Percentiles rank a stretch among this genome's conserved stretches.
phyloP scores from a whole-genome alignment of 305 asterid species.

The Rubia peregrina region DNA sequence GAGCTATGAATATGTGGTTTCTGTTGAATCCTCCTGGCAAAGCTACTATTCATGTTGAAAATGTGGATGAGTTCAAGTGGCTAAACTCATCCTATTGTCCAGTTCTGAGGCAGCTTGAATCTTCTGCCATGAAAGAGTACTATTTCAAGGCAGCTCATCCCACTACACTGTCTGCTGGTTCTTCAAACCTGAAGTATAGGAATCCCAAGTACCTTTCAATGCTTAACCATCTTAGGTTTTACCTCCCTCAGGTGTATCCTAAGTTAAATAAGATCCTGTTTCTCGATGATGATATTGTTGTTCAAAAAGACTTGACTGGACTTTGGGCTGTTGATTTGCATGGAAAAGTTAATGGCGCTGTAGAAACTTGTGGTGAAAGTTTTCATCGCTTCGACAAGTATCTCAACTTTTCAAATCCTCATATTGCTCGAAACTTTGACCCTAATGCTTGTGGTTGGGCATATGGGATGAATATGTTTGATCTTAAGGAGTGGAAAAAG shows the following conservation, averaged over 20 bases:
- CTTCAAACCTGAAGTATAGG: conserved; percentile 91
- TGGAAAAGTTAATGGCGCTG: conserved; percentile 96
- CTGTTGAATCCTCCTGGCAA: conserved; percentile 95
- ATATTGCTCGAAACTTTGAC: conserved; percentile 74
- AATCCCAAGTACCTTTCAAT: conserved; percentile 96
- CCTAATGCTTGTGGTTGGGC: conserved; percentile 99
- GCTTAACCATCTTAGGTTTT: conserved; percentile 95
- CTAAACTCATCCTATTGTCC: conserved; percentile 92
- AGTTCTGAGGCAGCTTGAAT: conserved; percentile 77
- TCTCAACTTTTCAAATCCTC: conserved; percentile 91
- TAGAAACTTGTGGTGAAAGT: conserved; percentile 96
- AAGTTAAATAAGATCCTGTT: conserved; percentile 89
- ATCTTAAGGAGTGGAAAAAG: conserved; percentile 91
- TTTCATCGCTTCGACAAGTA: conserved; percentile 95
- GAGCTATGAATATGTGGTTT: conserved; percentile 99
- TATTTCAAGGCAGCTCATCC: conserved; percentile 96
- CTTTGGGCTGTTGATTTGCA: conserved; percentile 81
- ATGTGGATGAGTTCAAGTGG: conserved; percentile 95
- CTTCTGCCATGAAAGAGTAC: conserved; percentile 95
- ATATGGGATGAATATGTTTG: conserved; percentile 94
- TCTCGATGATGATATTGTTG: conserved; percentile 96
- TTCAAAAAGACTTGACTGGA: conserved; percentile 92
- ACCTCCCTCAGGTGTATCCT: conserved; percentile 94
- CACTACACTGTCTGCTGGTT: conserved; percentile 74
- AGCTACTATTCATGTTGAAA: conserved; percentile 95